A percentile compares a stretch with the other conserved stretches of the same genome.
Evolutionary conservation across 176 grass and related monocot species (phyloP).

Genomic region (Luzula sylvatica): DNA sequence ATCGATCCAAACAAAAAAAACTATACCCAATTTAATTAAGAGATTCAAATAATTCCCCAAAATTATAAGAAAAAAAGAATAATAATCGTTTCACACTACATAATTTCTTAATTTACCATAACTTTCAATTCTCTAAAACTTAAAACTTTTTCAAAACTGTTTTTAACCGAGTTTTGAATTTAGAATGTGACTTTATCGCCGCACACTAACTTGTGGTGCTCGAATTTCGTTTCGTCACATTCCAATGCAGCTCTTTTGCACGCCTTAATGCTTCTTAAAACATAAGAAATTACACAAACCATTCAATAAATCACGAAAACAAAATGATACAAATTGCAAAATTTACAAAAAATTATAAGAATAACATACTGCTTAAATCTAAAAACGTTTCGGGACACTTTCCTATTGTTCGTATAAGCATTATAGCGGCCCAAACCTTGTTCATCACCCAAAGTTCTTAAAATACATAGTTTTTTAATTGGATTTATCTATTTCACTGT

Average conservation of each 20-base stretch:
- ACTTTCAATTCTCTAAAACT: conserved; percentile 20
- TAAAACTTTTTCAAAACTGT: conserved; percentile 29
- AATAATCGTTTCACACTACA: too few species aligned
- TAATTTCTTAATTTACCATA: too few species aligned
- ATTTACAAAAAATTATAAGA: background rate
- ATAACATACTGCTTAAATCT: conserved; percentile 55
- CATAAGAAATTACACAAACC: background rate
- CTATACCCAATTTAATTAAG: too few species aligned
- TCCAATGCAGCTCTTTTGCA: conserved; percentile 34
- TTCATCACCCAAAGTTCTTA: conserved; percentile 51
- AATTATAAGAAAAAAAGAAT: too few species aligned
- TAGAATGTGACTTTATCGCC: conserved; percentile 9
- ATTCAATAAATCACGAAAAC: background rate
- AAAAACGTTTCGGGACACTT: conserved; percentile 48
- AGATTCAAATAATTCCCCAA: too few species aligned
- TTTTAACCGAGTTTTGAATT: conserved; percentile 17
- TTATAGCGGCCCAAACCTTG: conserved; percentile 61
- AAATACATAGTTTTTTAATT: conserved; percentile 55
- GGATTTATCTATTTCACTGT: conserved; percentile 77
- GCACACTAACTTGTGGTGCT: conserved; percentile 22
- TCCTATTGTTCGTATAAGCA: conserved; percentile 47
- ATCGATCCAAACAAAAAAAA: too few species aligned
- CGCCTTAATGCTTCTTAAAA: conserved; percentile 26
- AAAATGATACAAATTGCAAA: background rate
- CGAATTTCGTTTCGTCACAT: conserved; percentile 35